These are phyloP conservation scores for Stipa capillata DNA, from an alignment of 176 grass and related monocot genomes.

Conservation along the genomic window DNA sequence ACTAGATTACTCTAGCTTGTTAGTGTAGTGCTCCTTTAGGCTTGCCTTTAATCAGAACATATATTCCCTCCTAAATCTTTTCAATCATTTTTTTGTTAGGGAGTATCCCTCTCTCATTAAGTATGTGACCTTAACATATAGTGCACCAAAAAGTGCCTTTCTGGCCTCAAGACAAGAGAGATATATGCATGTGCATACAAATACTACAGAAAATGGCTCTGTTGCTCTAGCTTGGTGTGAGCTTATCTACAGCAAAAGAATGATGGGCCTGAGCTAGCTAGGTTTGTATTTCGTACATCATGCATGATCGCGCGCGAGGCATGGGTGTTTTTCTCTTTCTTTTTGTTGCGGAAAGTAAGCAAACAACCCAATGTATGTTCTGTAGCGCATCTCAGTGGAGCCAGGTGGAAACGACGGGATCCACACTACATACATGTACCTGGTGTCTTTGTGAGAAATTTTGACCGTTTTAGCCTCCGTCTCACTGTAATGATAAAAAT, in stretches of 20 bases:
- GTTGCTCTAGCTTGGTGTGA: slow-evolving; percentile 9
- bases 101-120: slow-evolving; percentile 19
- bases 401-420: neutral
- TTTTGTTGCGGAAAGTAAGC: no score
- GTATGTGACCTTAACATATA: neutral
- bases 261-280: neutral
- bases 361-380: neutral
- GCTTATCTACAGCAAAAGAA: slow-evolving; percentile 19
- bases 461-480: no score
- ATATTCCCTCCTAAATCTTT: slow-evolving; percentile 17
- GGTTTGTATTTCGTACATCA: neutral
- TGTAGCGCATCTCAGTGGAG: neutral
- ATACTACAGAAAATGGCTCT: neutral
- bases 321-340: no score
- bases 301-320: neutral
- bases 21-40: slow-evolving; percentile 11
- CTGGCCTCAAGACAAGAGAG: neutral
- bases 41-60: slow-evolving; percentile 29
- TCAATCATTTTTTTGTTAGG: slow-evolving; percentile 30
- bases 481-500: no score
- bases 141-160: neutral
- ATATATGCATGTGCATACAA: neutral
- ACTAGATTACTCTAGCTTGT: slow-evolving; percentile 1
- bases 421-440: neutral
- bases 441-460: no score